Base-by-base conservation (phyloP, 2,329 filamentous ascomycete genomes). In the Rachicladosporium sp. region DNA sequence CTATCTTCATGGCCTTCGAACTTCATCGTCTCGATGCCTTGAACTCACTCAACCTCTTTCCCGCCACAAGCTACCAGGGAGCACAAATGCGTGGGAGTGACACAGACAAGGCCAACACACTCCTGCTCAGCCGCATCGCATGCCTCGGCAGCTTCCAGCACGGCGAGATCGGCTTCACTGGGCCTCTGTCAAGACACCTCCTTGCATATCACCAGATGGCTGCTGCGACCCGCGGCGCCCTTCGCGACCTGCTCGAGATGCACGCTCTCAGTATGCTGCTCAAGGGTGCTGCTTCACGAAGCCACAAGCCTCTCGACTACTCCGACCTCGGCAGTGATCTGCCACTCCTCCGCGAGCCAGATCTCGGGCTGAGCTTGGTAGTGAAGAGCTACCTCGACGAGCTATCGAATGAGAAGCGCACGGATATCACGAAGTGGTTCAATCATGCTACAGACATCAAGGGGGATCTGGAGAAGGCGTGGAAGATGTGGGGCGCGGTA, bases 181-280 rank as follows among this genome's bases (percentile, higher is more conserved):
- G 91, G 1, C 89, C 91, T 1, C 71, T 98, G 1, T 94, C 87
- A 68, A 81, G 91, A 60, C 87, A 89, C 49, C 70, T 95, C 38
- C 71, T 98, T 32, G 80, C 78, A 19, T 98, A 88, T 67, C 82
- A 86, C 44, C 88, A 86, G 1, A 70, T 96, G 42, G 78, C 86
- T 31, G 80, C 80, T 2, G 77, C 83, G 31, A 79, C 95, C 15
- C 81, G 88, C 31, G 76, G 81, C 47, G 77, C 79, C 29, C 71
- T 93, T 47, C 77, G 91, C 35, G 87, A 93, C 57, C 65, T 96
- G 29, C 66, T 91, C 10, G 91, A 98, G 62, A 82, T 86, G 32
- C 76, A 89, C 46, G 69, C 88, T 12, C 79, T 79, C 4, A 80
- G 82, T 23, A 76, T 94, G 67, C 79, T 95, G 50, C 69, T 95